Evolutionary conservation across 352 stramenopile genomes (phyloP).

Genomic region (Phytophthora capsici): DNA sequence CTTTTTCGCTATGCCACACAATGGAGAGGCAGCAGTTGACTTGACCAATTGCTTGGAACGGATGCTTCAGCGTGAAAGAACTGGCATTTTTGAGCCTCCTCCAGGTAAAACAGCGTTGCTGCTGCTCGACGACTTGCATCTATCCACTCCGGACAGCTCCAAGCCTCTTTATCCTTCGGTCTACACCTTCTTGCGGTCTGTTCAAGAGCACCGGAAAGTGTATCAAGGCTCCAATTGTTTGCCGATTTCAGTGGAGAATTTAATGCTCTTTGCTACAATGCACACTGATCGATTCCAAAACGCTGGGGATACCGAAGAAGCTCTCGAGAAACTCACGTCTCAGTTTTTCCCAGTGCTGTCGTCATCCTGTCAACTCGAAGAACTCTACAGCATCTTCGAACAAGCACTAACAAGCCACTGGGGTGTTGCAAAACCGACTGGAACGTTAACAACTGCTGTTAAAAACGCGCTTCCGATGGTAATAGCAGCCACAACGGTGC

Average conservation of each 20-base stretch:
- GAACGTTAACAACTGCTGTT: conserved; percentile 21
- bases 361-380: conserved; percentile 23
- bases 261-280: conserved; percentile 48
- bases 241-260: conserved; percentile 36
- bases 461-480: conserved; percentile 34
- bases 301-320: conserved; percentile 8
- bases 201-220: conserved; percentile 40
- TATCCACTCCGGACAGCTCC: conserved; percentile 19
- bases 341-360: conserved; percentile 47
- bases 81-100: conserved; percentile 53
- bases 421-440: conserved; percentile 1
- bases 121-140: conserved; percentile 63
- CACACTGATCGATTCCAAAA: background rate
- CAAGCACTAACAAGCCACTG: conserved; percentile 26
- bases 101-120: conserved; percentile 59
- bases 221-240: conserved; percentile 26
- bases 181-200: conserved; percentile 42
- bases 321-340: conserved; percentile 22
- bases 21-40: conserved; percentile 24
- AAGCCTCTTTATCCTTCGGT: conserved; percentile 16
- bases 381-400: conserved; percentile 48
- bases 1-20: conserved; percentile 47
- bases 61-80: conserved; percentile 65
- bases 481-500: conserved; percentile 46
- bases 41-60: conserved; percentile 52